Percentiles rank a stretch among this genome's conserved stretches.
phyloP scores from a whole-genome alignment of 345 rosid species.

The Excoecaria agallocha region DNA sequence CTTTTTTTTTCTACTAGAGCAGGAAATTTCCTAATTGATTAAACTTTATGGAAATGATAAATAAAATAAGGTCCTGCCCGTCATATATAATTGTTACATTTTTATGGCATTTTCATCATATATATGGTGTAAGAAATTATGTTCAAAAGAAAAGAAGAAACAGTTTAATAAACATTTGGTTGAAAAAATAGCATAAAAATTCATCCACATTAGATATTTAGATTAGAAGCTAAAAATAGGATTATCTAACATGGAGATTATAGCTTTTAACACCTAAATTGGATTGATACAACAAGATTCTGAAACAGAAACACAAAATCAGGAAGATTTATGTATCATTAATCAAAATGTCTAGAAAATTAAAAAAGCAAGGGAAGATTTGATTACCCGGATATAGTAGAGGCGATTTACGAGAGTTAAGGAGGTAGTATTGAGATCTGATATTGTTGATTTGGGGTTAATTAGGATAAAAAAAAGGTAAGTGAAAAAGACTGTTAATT shows the following conservation, averaged over 20 bases:
- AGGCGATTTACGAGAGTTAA: constrained; percentile 1
- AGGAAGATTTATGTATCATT: too few species aligned
- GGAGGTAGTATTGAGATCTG: constrained; percentile 4
- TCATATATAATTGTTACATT: not conserved
- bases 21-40: not conserved
- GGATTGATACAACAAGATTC: not conserved
- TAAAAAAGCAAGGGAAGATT: too few species aligned
- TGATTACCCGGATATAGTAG: constrained; percentile 33
- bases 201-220: too few species aligned
- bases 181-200: too few species aligned
- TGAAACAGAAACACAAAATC: not conserved
- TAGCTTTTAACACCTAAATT: not conserved
- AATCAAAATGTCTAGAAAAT: not conserved
- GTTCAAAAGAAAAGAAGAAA: not conserved
- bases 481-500: too few species aligned
- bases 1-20: not conserved
- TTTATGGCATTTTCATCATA: not conserved
- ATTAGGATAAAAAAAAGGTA: too few species aligned
- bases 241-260: not conserved
- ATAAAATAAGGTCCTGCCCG: too few species aligned
- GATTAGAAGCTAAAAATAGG: not conserved
- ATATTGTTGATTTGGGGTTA: too few species aligned
- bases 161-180: not conserved
- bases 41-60: not conserved
- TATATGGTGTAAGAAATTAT: not conserved